Percentiles rank a stretch among this genome's conserved stretches.
Evolutionary conservation across 148 eudicot genomes (phyloP).

Genomic region (Heliosperma pusillum): DNA sequence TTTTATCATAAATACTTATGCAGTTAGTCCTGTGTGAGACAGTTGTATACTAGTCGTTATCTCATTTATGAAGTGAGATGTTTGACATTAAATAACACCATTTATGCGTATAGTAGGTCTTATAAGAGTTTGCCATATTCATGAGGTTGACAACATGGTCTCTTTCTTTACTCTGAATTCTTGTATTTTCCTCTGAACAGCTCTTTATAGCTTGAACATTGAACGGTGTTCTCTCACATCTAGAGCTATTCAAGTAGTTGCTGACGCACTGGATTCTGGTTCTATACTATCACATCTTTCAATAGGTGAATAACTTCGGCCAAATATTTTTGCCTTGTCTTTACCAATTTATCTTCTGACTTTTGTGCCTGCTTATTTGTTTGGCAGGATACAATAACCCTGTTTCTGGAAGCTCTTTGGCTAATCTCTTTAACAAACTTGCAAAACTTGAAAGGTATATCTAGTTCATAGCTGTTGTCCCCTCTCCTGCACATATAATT

Average conservation of each 20-base stretch:
- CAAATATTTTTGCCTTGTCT: slow-evolving; percentile 10
- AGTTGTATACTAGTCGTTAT: background rate
- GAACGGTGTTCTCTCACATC: slow-evolving; percentile 86
- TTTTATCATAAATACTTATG: background rate
- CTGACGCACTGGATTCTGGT: slow-evolving; percentile 61
- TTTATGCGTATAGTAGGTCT: background rate
- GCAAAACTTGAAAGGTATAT: slow-evolving; percentile 54
- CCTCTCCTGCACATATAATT: background rate
- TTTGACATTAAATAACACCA: background rate
- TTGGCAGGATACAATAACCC: slow-evolving; percentile 73
- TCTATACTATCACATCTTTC: slow-evolving; percentile 64
- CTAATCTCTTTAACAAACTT: slow-evolving; percentile 63
- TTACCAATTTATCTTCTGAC: slow-evolving; percentile 10
- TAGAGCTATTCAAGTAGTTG: slow-evolving; percentile 75
- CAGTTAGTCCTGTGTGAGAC: background rate
- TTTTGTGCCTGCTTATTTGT: slow-evolving; percentile 7
- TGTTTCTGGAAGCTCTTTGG: slow-evolving; percentile 59
- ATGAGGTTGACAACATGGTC: background rate
- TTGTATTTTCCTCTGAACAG: slow-evolving; percentile 37
- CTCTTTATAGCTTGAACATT: slow-evolving; percentile 75
- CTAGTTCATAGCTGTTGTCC: background rate
- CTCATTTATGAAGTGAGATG: background rate
- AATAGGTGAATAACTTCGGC: slow-evolving; percentile 46
- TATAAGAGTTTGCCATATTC: background rate
- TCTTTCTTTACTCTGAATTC: background rate